Conservation (phyloP, 1,284 basidiomycete genomes). For the Trametes versicolor region DNA sequence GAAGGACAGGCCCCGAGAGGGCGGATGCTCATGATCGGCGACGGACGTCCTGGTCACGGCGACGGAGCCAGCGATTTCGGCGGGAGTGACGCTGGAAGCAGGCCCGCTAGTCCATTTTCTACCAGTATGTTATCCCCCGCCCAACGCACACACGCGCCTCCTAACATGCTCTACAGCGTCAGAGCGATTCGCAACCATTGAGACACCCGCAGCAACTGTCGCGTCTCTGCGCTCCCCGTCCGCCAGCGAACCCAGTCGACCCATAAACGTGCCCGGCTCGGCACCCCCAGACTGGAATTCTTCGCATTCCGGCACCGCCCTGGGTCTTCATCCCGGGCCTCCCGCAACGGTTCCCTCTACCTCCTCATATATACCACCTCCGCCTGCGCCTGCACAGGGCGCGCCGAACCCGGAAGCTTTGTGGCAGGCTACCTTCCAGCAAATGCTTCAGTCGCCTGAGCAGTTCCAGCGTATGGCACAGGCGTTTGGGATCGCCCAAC, state of each 20-base stretch:
- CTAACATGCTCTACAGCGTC: conserved; percentile 17
- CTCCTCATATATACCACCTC: background rate
- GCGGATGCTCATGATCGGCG: conserved; percentile 74
- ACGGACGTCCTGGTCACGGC: conserved; percentile 50
- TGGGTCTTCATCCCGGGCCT: background rate
- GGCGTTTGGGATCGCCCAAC: conserved; percentile 55
- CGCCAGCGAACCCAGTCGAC: background rate
- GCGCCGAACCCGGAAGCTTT: conserved; percentile 53
- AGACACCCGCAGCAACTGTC: conserved; percentile 42
- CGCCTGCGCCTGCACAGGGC: conserved; percentile 20
- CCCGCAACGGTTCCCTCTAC: background rate
- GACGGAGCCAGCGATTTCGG: conserved; percentile 49
- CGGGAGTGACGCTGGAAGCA: conserved; percentile 41
- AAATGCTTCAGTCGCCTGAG: conserved; percentile 66
- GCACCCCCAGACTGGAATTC: background rate
- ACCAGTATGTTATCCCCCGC: conserved; percentile 26
- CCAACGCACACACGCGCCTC: background rate
- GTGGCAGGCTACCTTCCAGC: conserved; percentile 68
- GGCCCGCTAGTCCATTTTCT: conserved; percentile 32
- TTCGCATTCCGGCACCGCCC: background rate
- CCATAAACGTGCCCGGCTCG: background rate
- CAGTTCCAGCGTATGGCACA: conserved; percentile 79
- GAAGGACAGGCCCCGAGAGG: conserved; percentile 56
- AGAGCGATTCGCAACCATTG: conserved; percentile 44
- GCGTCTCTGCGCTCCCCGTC: conserved; percentile 13